Evolutionary conservation across 106 monocot species (phyloP).

Genomic region (Platanthera guangdongensis): DNA sequence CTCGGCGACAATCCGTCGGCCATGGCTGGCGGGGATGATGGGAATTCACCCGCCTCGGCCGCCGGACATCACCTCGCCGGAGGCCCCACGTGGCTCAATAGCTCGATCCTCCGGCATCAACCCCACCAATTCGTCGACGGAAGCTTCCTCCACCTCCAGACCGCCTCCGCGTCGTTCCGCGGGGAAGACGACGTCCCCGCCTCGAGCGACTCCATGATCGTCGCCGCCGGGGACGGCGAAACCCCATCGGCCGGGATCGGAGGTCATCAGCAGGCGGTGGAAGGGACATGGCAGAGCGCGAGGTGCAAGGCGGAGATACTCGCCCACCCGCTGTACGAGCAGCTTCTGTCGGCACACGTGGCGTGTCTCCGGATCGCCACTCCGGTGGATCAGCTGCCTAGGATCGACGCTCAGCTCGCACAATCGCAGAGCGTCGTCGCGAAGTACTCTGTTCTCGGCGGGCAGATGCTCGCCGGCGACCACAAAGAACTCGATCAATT

Average conservation of each 20-base stretch:
- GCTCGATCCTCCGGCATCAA: slow-evolving; percentile 58
- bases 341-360: slow-evolving; percentile 77
- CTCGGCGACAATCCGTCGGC: no score
- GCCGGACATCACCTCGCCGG: neutral
- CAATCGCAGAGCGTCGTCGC: slow-evolving; percentile 79
- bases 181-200: slow-evolving; percentile 5
- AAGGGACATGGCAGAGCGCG: slow-evolving; percentile 45
- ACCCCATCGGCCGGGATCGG: neutral
- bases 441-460: slow-evolving; percentile 40
- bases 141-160: no score
- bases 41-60: no score
- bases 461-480: slow-evolving; percentile 25
- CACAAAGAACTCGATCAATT: slow-evolving; percentile 78
- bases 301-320: slow-evolving; percentile 70
- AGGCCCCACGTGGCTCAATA: slow-evolving; percentile 63
- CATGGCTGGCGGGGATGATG: no score
- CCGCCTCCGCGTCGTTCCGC: neutral
- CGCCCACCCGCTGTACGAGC: slow-evolving; percentile 72
- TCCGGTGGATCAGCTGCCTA: no score
- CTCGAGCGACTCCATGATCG: neutral
- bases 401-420: slow-evolving; percentile 75
- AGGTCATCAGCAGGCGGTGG: slow-evolving; percentile 11
- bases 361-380: slow-evolving; percentile 62
- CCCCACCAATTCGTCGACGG: no score
- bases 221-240: neutral